phyloP scores from a whole-genome alignment of 306 rosid species.

The Inga leiocalycina region DNA sequence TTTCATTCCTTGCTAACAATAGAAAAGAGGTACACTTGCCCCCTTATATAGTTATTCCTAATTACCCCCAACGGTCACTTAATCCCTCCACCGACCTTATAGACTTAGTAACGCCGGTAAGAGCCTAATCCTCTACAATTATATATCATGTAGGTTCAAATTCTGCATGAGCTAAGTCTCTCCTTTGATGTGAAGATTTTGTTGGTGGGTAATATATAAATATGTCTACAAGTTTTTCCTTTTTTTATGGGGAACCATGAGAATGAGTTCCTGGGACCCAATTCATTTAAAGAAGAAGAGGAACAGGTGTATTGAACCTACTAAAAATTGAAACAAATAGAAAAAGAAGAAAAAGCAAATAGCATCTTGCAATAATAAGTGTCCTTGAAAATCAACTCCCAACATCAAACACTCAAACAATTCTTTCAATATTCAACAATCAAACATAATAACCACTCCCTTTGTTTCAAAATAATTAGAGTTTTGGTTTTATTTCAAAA shows the following conservation, averaged over 20 bases:
- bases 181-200: background rate
- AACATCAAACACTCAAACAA: background rate
- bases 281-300: background rate
- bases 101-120: too few relatives aligned
- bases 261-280: background rate
- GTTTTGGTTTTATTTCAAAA: background rate
- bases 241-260: too few relatives aligned
- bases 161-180: background rate
- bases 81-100: too few relatives aligned
- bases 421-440: background rate
- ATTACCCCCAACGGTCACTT: too few relatives aligned
- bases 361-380: background rate
- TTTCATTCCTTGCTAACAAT: too few relatives aligned
- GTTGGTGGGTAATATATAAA: background rate
- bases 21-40: too few relatives aligned
- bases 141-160: too few relatives aligned
- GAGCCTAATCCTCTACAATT: too few relatives aligned
- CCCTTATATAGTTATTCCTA: too few relatives aligned
- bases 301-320: background rate
- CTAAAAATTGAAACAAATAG: background rate
- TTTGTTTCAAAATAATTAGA: background rate
- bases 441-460: background rate
- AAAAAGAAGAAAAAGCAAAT: background rate
- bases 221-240: background rate
- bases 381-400: background rate